Percentiles rank a stretch among this genome's conserved stretches.
Conservation (phyloP, 148 eudicot genomes). For the Vaccinium corymbosum region DNA sequence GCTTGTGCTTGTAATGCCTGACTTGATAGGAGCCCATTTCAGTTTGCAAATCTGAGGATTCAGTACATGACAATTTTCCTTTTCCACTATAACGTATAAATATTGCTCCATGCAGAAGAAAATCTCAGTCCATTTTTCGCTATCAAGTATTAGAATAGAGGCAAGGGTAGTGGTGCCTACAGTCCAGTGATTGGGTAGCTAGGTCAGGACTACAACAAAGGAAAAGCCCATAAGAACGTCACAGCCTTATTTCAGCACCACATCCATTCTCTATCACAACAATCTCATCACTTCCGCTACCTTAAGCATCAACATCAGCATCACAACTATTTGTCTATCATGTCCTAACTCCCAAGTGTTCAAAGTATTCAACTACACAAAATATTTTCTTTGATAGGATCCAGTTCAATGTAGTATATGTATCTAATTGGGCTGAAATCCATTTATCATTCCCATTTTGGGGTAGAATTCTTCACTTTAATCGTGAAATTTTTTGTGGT, state of each 20-base stretch:
- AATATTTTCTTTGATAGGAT: not conserved
- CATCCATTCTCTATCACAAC: not conserved
- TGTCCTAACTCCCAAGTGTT: not conserved
- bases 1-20: not conserved
- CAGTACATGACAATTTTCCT: not conserved
- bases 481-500: not conserved
- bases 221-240: not conserved
- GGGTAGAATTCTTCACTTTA: not conserved
- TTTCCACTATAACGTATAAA: not conserved
- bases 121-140: not conserved
- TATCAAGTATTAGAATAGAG: not conserved
- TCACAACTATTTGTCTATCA: not conserved
- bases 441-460: not conserved
- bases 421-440: not conserved
- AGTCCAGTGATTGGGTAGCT: not conserved
- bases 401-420: not conserved
- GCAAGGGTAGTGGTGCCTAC: not conserved
- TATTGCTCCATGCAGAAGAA: not conserved
- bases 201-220: slow-evolving; percentile 1
- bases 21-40: not conserved
- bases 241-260: not conserved
- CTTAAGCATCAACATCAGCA: not conserved
- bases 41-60: not conserved
- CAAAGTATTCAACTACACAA: not conserved
- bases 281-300: not conserved